These are phyloP conservation scores for Linum usitatissimum DNA, from an alignment of 345 rosid genomes.

Conservation along the genomic window DNA sequence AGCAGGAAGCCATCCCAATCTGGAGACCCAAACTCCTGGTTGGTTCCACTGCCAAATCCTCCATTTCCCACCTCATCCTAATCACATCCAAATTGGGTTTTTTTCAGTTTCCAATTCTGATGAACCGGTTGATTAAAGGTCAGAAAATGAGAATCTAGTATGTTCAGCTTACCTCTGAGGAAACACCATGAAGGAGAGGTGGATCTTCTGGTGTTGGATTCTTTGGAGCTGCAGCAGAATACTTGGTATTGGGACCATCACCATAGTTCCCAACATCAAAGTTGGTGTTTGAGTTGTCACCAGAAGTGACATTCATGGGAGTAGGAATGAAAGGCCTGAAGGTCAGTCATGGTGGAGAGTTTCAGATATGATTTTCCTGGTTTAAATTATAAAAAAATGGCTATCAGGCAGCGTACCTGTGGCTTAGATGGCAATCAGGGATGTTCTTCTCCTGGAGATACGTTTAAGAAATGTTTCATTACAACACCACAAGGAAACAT, in stretches of 20 bases:
- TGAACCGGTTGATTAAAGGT: background rate
- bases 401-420: too few relatives aligned
- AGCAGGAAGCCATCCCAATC: slow-evolving; percentile 11
- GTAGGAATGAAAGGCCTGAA: too few relatives aligned
- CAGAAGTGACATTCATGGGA: too few relatives aligned
- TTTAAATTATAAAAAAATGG: too few relatives aligned
- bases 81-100: background rate
- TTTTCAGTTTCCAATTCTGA: background rate
- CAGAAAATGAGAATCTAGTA: background rate
- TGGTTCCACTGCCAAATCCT: background rate
- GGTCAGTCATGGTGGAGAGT: too few relatives aligned
- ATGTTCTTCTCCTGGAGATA: background rate
- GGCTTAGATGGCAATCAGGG: too few relatives aligned
- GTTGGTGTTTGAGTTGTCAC: too few relatives aligned
- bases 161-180: background rate
- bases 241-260: too few relatives aligned
- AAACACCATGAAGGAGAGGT: background rate
- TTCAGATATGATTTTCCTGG: too few relatives aligned
- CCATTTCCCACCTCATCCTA: slow-evolving; percentile 6
- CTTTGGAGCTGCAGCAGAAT: too few relatives aligned
- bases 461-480: background rate
- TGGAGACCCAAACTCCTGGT: background rate
- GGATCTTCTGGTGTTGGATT: background rate
- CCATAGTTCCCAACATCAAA: too few relatives aligned
- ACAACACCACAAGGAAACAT: background rate